Evolutionary conservation across 306 rosid species (phyloP).

Genomic region (Pueraria montana): DNA sequence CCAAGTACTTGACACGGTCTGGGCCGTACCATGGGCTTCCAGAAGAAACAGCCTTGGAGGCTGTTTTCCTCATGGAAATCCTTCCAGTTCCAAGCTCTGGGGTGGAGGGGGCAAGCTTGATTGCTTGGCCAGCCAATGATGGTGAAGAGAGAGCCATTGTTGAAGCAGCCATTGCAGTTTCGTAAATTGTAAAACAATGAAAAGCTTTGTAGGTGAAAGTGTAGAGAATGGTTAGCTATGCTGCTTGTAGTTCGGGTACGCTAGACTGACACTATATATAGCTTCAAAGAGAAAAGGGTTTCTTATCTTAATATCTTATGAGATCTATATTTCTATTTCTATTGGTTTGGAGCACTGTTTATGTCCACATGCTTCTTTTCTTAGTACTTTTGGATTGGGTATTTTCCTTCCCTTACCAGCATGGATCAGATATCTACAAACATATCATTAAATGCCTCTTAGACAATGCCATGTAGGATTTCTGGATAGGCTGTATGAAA

Average conservation of each 20-base stretch:
- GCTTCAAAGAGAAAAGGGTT: not conserved
- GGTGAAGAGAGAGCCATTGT: too few species aligned
- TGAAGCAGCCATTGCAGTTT: too few species aligned
- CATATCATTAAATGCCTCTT: not conserved
- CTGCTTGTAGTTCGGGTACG: not conserved
- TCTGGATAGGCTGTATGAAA: constrained; percentile 8
- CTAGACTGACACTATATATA: not conserved
- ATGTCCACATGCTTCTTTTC: not conserved
- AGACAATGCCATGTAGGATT: not conserved
- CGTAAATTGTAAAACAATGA: not conserved
- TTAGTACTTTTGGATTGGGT: not conserved
- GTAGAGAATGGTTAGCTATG: not conserved
- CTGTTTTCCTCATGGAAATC: too few species aligned
- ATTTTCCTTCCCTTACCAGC: not conserved
- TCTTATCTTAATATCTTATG: constrained; percentile 35
- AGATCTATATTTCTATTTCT: constrained; percentile 15
- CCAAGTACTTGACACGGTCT: too few species aligned
- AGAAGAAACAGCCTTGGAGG: too few species aligned
- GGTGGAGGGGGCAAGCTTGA: too few species aligned
- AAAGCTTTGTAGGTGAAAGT: not conserved
- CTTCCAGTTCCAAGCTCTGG: too few species aligned
- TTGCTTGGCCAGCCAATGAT: too few species aligned
- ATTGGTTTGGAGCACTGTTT: constrained; percentile 18
- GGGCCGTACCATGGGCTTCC: too few species aligned
- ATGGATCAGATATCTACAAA: not conserved